Evolutionary conservation across 2,329 filamentous ascomycete species (phyloP), one percentile per base, ranked within the genome.

Genomic region (Fusarium temperatum): DNA sequence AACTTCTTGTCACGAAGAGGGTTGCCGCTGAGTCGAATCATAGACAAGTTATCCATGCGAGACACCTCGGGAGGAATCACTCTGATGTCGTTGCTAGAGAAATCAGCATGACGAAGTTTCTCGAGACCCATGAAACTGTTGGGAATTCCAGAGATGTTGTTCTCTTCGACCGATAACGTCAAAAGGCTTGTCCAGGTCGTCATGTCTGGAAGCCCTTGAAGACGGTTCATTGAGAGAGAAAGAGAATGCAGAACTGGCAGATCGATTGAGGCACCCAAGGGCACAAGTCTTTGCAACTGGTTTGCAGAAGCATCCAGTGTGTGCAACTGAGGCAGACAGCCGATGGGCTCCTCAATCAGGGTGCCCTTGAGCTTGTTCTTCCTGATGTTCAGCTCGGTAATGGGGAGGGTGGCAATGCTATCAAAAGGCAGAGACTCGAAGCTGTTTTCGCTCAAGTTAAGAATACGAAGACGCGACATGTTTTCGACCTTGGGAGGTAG

Each of bases 1-100:
- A 96, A 94, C 80, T 95, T 98, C 80, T 93, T 95, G 80, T 98
- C 95, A 20, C 93, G 89, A 20, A 99, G 85, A 1, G 96, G 96
- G 78, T 99, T 99, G n/a, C 94, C 95, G 48, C 91, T 91, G 38
- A 99, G 86, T 9, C 92, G 90, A 47, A 98, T 88, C 79, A 91
- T 91, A 26, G 90, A 88, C 15, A 99, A 84, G 50, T 84, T 91
- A 11, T 94, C 90, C 94, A 98, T 98, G 32, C 89, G 85, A 10
- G 92, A 93, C 66, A 98, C 89, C 73, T 91, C 91, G 1, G 94
- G 88, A 36, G 96, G 93, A 13, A 99, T 82, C 18, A 89, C 85
- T 5, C 90, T 90, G 54, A 99, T 90, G 72, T 96, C 91, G 78
- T 99, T 99, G 75, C 92, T 91, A 1, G 93, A 93, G 74, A 98